These are phyloP conservation scores for Aureoboletus auriporus DNA, from an alignment of 768 basidiomycete genomes.

Conservation along the genomic window DNA sequence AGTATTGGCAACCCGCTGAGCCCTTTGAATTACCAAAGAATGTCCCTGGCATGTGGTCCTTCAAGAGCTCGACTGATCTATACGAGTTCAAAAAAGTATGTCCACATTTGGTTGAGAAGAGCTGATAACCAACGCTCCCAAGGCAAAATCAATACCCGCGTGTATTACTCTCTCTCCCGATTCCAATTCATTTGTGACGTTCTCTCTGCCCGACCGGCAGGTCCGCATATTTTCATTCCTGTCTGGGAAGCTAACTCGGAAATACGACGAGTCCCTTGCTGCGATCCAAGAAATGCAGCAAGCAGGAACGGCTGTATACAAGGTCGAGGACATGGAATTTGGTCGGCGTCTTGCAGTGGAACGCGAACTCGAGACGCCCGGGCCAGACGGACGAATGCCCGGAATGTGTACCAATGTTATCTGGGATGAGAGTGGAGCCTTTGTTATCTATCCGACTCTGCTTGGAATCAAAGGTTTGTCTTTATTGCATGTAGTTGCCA, in stretches of 20 bases:
- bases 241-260: slow-evolving; percentile 81
- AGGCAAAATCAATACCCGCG: slow-evolving; percentile 91
- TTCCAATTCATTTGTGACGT: slow-evolving; percentile 85
- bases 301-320: slow-evolving; percentile 88
- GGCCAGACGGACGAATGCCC: slow-evolving; percentile 65
- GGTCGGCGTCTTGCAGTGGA: slow-evolving; percentile 93
- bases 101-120: not conserved
- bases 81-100: slow-evolving; percentile 97
- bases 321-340: slow-evolving; percentile 98
- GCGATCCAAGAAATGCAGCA: slow-evolving; percentile 99
- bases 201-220: slow-evolving; percentile 91
- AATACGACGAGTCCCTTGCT: slow-evolving; percentile 90
- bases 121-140: not conserved
- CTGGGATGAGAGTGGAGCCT: slow-evolving; percentile 98
- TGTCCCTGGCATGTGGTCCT: slow-evolving; percentile 79
- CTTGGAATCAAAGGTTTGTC: slow-evolving; percentile 88
- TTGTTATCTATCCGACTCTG: slow-evolving; percentile 89
- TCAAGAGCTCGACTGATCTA: slow-evolving; percentile 86
- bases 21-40: slow-evolving; percentile 83
- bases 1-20: slow-evolving; percentile 92
- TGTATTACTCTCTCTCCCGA: slow-evolving; percentile 90
- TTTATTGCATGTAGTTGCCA: not conserved
- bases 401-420: slow-evolving; percentile 83
- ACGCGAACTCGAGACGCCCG: slow-evolving; percentile 82
- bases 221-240: slow-evolving; percentile 92